These are phyloP conservation scores for Chaetomium olivaceum DNA, from an alignment of 2,329 filamentous ascomycete species.

Conservation along the genomic window DNA sequence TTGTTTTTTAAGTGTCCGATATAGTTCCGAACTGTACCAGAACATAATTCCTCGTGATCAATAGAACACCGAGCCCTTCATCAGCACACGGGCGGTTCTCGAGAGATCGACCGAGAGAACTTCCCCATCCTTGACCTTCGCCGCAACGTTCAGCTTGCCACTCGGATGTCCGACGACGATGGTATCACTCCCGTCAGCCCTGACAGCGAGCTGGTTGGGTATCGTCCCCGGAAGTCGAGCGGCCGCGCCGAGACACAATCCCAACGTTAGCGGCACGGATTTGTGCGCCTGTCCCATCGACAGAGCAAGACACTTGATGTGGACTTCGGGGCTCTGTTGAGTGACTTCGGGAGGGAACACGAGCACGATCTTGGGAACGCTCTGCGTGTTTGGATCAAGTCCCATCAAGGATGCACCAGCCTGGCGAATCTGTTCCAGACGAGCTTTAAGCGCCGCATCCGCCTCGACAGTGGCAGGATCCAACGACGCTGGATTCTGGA, in stretches of 20 bases:
- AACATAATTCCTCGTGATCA: slow-evolving; percentile 6
- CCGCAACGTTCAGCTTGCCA: slow-evolving; percentile 49
- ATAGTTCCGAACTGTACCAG: background rate
- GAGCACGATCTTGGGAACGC: slow-evolving; percentile 49
- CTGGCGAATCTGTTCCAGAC: slow-evolving; percentile 42
- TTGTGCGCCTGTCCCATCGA: slow-evolving; percentile 49
- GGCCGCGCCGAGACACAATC: slow-evolving; percentile 44
- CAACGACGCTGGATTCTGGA: slow-evolving; percentile 26
- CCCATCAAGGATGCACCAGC: slow-evolving; percentile 44
- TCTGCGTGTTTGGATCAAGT: slow-evolving; percentile 40
- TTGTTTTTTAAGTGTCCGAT: background rate
- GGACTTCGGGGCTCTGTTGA: slow-evolving; percentile 32
- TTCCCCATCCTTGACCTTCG: slow-evolving; percentile 41
- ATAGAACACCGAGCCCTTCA: slow-evolving; percentile 52
- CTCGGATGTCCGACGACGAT: slow-evolving; percentile 51
- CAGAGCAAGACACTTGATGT: slow-evolving; percentile 50
- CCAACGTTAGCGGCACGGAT: slow-evolving; percentile 45
- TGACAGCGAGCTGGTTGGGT: slow-evolving; percentile 38
- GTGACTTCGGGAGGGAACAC: slow-evolving; percentile 40
- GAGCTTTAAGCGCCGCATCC: slow-evolving; percentile 35
- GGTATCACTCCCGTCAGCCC: slow-evolving; percentile 29
- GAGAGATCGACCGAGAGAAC: slow-evolving; percentile 49
- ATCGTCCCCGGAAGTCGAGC: slow-evolving; percentile 45
- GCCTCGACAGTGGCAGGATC: slow-evolving; percentile 38
- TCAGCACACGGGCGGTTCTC: slow-evolving; percentile 51